Conservation (phyloP, 495 filamentous ascomycete species). For the Cryomyces minteri region DNA sequence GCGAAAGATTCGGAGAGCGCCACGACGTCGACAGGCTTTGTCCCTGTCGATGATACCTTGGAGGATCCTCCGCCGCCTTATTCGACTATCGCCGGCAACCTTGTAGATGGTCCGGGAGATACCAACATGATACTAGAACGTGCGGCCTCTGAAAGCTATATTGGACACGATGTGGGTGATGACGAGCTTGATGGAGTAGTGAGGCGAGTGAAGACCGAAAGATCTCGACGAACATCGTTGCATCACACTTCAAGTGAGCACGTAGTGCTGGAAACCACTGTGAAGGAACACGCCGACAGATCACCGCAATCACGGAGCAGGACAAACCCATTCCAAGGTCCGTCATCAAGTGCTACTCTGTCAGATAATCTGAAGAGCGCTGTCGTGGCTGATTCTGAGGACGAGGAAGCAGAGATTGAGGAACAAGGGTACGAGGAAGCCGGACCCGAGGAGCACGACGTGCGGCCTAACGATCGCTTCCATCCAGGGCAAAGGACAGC, state of each 20-base stretch:
- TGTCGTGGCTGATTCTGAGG: slow-evolving; percentile 4
- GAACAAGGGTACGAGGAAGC: not conserved
- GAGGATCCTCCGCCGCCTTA: slow-evolving; percentile 13
- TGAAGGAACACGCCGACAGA: not conserved
- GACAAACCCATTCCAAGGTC: not conserved
- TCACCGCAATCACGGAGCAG: not conserved
- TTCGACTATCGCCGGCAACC: slow-evolving; percentile 6
- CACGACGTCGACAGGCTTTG: slow-evolving; percentile 3
- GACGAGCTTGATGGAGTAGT: slow-evolving; percentile 1
- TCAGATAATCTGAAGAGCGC: not conserved
- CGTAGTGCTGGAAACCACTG: not conserved
- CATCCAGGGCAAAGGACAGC: not conserved
- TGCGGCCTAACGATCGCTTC: not conserved
- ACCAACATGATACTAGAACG: not conserved
- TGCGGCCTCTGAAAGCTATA: not conserved
- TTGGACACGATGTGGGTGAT: slow-evolving; percentile 2
- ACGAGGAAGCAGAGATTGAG: slow-evolving; percentile 4
- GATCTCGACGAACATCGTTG: not conserved
- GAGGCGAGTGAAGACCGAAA: slow-evolving; percentile 1
- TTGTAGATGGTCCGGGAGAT: not conserved
- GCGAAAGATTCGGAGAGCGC: not conserved
- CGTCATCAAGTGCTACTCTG: not conserved
- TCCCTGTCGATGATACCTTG: slow-evolving; percentile 8
- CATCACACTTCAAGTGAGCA: not conserved
- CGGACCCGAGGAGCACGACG: not conserved